Percentiles rank a stretch among this genome's conserved stretches.
Evolutionary conservation across 768 basidiomycete species (phyloP).

Genomic region (Suillus ampliporus): DNA sequence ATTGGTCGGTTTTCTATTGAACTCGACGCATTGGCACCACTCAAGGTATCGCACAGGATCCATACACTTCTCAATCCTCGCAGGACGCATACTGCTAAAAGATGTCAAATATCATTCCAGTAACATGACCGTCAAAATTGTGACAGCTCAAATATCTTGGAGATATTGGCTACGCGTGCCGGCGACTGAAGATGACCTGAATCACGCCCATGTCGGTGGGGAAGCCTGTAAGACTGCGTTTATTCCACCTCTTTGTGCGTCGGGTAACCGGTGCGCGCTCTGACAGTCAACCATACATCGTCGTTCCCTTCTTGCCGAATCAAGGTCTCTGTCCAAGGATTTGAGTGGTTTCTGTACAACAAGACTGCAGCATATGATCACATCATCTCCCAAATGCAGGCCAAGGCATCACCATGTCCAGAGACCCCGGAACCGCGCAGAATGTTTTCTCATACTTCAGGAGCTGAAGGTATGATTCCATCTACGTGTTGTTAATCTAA

Average conservation of each 20-base stretch:
- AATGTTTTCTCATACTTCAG: conserved; percentile 45
- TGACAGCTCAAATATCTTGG: conserved; percentile 90
- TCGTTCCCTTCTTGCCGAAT: conserved; percentile 74
- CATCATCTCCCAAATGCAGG: conserved; percentile 78
- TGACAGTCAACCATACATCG: conserved; percentile 41
- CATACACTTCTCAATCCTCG: conserved; percentile 88
- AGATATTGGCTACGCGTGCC: conserved; percentile 91
- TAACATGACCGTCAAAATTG: conserved; percentile 85
- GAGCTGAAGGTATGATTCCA: conserved; percentile 42
- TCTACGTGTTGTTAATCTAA: neutral
- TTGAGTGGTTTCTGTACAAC: conserved; percentile 95
- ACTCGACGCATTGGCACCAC: conserved; percentile 5
- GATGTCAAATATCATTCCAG: conserved; percentile 90
- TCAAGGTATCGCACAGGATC: conserved; percentile 58
- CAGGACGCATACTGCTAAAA: conserved; percentile 87
- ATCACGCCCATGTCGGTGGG: conserved; percentile 47
- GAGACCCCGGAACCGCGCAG: conserved; percentile 41
- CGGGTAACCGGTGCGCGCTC: neutral
- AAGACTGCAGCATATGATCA: conserved; percentile 87
- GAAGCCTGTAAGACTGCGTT: conserved; percentile 55
- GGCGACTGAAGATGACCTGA: conserved; percentile 74
- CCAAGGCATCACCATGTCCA: conserved; percentile 24
- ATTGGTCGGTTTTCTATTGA: conserved; percentile 57
- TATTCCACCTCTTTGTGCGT: conserved; percentile 12
- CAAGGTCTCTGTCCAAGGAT: conserved; percentile 78